A percentile compares a stretch with the other conserved stretches of the same genome.
Evolutionary conservation across 2,329 filamentous ascomycete genomes (phyloP).

Genomic region (Hymenoscyphus occultus): DNA sequence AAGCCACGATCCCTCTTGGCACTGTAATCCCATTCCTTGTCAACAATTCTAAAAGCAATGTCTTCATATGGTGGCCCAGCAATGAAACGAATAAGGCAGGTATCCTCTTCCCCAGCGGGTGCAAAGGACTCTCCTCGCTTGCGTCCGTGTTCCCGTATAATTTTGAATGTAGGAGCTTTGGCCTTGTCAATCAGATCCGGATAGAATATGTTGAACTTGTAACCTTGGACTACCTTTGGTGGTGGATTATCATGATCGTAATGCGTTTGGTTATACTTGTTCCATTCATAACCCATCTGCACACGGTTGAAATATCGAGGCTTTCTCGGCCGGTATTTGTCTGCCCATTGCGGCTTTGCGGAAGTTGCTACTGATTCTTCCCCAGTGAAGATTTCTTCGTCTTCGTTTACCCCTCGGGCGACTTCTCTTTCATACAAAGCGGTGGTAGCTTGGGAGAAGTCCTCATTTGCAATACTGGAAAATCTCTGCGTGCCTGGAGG

Average conservation of each 20-base stretch:
- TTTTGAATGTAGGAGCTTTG: conserved; percentile 92
- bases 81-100: conserved; percentile 92
- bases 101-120: conserved; percentile 92
- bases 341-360: conserved; percentile 72
- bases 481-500: conserved; percentile 64
- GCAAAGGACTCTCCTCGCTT: conserved; percentile 89
- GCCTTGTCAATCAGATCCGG: conserved; percentile 93
- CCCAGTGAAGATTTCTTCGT: conserved; percentile 91
- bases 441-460: conserved; percentile 83
- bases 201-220: conserved; percentile 99
- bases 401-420: conserved; percentile 84
- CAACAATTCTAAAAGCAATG: conserved; percentile 93
- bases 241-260: conserved; percentile 98
- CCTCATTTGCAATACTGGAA: conserved; percentile 65
- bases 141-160: conserved; percentile 87
- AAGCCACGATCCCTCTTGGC: conserved; percentile 93
- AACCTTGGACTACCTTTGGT: conserved; percentile 96
- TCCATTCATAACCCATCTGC: conserved; percentile 99
- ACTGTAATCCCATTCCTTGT: conserved; percentile 99
- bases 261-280: conserved; percentile 99
- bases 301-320: conserved; percentile 97
- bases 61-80: conserved; percentile 95
- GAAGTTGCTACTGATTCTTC: conserved; percentile 74
- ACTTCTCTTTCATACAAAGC: conserved; percentile 90
- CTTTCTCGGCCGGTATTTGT: conserved; percentile 84